Base-by-base conservation (phyloP, 106 monocot species). In the Dendrobium huoshanense region DNA sequence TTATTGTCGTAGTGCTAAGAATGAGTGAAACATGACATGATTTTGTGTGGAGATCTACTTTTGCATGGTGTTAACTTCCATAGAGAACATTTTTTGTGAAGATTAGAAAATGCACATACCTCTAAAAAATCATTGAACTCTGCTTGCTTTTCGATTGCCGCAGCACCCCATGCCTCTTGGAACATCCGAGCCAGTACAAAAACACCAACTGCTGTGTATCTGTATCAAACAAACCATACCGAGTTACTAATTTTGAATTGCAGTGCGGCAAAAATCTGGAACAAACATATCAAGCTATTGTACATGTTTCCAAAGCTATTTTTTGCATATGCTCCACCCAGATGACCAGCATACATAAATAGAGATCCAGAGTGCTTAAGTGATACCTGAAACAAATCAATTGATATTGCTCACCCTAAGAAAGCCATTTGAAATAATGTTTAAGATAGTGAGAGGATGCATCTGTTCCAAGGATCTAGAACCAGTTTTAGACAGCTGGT, bases 341-440 rank as follows among this genome's bases (percentile, higher is more conserved):
- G 82, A 86, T 95, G 89, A n/a, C 99, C 99, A n/a, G 99, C 95
- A 84, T 95, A 99, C 99, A 99, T 99, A 85, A 99, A 99, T 73
- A 99, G 95, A 11, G 99, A 99, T 43, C 99, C 99, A 55, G 99
- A 99, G 73, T 99, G 99, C 73, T 99, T 99, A 29, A 99, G 91
- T 19, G 99, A 95, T 31, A 99, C 99, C 99, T 99, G 75, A 15
- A 87, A 42, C 29, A 51, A 80, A 74, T 41, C 33, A 42, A 73
- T 43, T 2, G 45, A 45, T 2, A 73, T 18, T 6, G 4, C 17
- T 37, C 29, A 70, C 4, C 22, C 37, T 37, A 70, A 33, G 70
- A 37, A 70, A 70, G 0, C 16, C 74, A 41, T 31, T 74, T 27
- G 11, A 42, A 11, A 74, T 51, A 73, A 75, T 16, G 37, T 70